These are phyloP conservation scores for Fusarium secorum DNA, from an alignment of 2,329 filamentous ascomycete genomes.

Conservation along the genomic window DNA sequence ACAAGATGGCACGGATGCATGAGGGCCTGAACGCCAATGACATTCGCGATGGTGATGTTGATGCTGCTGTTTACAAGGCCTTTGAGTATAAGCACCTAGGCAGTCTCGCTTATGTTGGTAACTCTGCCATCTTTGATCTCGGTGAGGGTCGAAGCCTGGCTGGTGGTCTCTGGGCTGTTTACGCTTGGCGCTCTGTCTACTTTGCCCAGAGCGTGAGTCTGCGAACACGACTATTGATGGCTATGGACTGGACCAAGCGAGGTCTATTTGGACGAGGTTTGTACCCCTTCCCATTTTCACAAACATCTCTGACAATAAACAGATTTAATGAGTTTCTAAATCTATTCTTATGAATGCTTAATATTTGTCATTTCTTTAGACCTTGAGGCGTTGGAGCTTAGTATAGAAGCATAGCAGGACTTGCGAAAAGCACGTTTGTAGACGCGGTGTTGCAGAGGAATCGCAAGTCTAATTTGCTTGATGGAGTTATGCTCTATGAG, in stretches of 20 bases:
- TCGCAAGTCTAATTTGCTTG: neutral
- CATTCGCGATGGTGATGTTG: constrained; percentile 86
- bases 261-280: constrained; percentile 93
- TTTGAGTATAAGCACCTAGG: constrained; percentile 95
- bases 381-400: constrained; percentile 19
- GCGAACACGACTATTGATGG: constrained; percentile 84
- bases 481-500: neutral
- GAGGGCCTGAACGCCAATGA: constrained; percentile 81
- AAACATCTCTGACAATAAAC: constrained; percentile 8
- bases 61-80: constrained; percentile 90
- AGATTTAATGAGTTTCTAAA: constrained; percentile 64
- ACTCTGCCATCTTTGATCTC: constrained; percentile 94
- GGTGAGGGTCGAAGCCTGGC: constrained; percentile 77
- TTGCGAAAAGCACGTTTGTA: constrained; percentile 3
- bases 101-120: constrained; percentile 92
- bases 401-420: constrained; percentile 1
- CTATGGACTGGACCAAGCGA: constrained; percentile 99
- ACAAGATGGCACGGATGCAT: constrained; percentile 81
- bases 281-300: constrained; percentile 44
- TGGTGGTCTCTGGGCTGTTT: constrained; percentile 90
- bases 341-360: neutral
- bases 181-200: constrained; percentile 95
- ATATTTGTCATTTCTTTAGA: constrained; percentile 2
- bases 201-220: constrained; percentile 98
- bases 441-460: neutral